Base-by-base conservation (phyloP, 371 early-diverging fungal genomes). In the Mortierella sp. region DNA sequence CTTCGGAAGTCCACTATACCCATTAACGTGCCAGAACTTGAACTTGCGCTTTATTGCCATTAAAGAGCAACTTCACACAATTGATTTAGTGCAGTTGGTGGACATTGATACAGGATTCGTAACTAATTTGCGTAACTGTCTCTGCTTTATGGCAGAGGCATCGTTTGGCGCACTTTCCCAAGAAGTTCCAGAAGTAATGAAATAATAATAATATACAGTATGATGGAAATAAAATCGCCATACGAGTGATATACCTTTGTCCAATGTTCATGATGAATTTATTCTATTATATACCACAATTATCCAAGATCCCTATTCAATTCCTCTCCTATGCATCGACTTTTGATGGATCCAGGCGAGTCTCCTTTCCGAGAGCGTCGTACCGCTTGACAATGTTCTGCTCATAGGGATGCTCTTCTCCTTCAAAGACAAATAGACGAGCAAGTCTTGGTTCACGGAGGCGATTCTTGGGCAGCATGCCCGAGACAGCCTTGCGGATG, bases 401-500 rank as follows among this genome's bases (percentile, higher is more conserved):
- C 48, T 85, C 91, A 84, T 97, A 97, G 16, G 99, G 98, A 76
- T 99, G 98, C 58, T 95, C 93, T 13, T 82, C 90, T 52, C 95
- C 98, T 19, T 95, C 93, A 87, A 97, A 99, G 38, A 98, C 90
- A 71, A 92, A 86, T 59, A 98, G 86, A 58, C 99, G 91, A 24
- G 85, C 86, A 72, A 97, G 83, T 72, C 96, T 92, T 19, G 89
- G 89, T 63, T 94, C 90, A 40, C 98, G 90, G 70, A 98, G 88
- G 69, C 91, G 90, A 86, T 97, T 97, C 84, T 97, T 98, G 38
- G 99, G 98, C 74, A 99, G 85, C 97, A 97, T 97, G 62, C 98
- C 98, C 9, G 93, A 96, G 40, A 99, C 93, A 16, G 98, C 98
- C 83, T 96, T 95, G 64, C 94, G 91, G 65, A 99, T 88, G 72